Evolutionary conservation across 2,329 filamentous ascomycete species (phyloP).

Genomic region (Hypoxylon sp.): DNA sequence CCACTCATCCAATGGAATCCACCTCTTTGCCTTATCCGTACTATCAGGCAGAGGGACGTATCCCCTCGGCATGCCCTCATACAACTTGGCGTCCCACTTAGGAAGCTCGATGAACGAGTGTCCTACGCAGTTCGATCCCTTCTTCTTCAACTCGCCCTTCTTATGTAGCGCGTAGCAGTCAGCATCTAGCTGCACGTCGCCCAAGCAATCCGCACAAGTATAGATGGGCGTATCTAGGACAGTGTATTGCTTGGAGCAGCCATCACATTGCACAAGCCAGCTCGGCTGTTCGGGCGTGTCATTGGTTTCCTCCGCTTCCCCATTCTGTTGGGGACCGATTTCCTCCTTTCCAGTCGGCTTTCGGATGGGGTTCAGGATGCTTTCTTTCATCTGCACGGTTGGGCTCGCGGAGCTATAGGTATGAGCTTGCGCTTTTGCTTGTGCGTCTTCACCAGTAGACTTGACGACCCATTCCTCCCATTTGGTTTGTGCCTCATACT

Average conservation of each 20-base stretch:
- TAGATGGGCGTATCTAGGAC: conserved; percentile 39
- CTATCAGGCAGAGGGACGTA: conserved; percentile 38
- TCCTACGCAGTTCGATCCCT: conserved; percentile 36
- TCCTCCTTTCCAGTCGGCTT: neutral
- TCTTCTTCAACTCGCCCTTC: conserved; percentile 33
- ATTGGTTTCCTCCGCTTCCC: conserved; percentile 5
- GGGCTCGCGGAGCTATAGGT: neutral
- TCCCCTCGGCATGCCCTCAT: conserved; percentile 37
- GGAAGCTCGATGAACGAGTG: conserved; percentile 41
- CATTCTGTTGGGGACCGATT: neutral
- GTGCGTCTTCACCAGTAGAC: neutral
- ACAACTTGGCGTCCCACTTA: conserved; percentile 34
- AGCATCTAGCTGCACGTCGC: conserved; percentile 33
- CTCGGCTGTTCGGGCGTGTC: conserved; percentile 35
- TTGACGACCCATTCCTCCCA: conserved; percentile 42
- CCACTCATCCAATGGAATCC: conserved; percentile 44
- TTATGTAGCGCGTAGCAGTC: conserved; percentile 37
- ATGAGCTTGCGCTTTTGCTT: neutral
- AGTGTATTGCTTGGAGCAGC: conserved; percentile 40
- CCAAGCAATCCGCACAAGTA: conserved; percentile 44
- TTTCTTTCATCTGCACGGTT: neutral
- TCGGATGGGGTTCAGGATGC: too few species aligned
- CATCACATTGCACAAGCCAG: conserved; percentile 39
- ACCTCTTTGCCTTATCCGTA: conserved; percentile 30
- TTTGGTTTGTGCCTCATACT: conserved; percentile 30